Conservation (phyloP, 345 rosid genomes). For the Pugionium dolabratum region DNA sequence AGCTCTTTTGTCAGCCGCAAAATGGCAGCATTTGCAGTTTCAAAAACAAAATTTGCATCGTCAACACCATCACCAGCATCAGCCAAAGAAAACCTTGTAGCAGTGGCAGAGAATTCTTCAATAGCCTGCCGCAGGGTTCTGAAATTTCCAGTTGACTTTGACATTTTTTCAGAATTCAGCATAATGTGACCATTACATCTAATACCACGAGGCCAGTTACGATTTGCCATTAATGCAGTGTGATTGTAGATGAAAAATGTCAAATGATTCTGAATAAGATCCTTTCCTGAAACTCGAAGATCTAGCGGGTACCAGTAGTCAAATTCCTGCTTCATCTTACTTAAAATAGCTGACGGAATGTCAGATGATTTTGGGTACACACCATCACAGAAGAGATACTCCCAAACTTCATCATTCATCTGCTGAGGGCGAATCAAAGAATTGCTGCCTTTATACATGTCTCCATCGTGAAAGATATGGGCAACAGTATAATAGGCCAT, state of each 20-base stretch:
- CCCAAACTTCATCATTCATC: constrained; percentile 93
- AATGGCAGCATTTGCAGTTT: constrained; percentile 90
- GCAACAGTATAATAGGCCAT: constrained; percentile 94
- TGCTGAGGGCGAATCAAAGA: constrained; percentile 61
- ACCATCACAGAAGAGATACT: constrained; percentile 76
- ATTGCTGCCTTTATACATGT: constrained; percentile 66
- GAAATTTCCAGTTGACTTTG: constrained; percentile 96
- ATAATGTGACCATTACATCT: constrained; percentile 94
- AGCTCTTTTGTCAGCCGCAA: constrained; percentile 83
- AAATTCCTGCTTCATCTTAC: constrained; percentile 91
- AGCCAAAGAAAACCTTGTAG: constrained; percentile 82
- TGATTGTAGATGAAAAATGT: constrained; percentile 87
- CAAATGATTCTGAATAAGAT: constrained; percentile 93
- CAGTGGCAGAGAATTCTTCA: constrained; percentile 88
- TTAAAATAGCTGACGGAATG: constrained; percentile 58
- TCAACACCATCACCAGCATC: constrained; percentile 98
- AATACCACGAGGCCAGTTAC: constrained; percentile 93
- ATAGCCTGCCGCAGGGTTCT: constrained; percentile 81
- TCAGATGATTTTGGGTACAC: constrained; percentile 61
- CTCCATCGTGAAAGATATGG: constrained; percentile 72
- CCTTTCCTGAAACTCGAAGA: constrained; percentile 95
- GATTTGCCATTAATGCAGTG: constrained; percentile 69
- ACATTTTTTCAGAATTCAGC: constrained; percentile 96
- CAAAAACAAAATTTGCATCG: constrained; percentile 95
- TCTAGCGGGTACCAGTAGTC: constrained; percentile 98